Conservation (phyloP, 1,139 yeast species). For the Geotrichum candidum region DNA sequence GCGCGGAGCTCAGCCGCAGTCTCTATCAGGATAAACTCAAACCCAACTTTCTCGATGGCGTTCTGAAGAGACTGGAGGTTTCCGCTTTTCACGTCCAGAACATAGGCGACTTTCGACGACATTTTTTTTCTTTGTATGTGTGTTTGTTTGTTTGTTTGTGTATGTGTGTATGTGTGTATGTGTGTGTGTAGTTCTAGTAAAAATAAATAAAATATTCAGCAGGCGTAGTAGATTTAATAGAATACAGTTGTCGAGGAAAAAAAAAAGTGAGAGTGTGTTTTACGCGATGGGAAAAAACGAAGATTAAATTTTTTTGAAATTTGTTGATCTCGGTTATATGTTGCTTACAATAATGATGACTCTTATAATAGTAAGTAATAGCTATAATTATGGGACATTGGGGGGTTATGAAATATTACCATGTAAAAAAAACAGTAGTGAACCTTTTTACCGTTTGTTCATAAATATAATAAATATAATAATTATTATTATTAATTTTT, state of each 20-base stretch:
- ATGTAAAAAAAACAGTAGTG: too few relatives aligned
- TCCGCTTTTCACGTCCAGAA: constrained; percentile 93
- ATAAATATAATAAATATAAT: too few relatives aligned
- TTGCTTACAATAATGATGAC: too few relatives aligned
- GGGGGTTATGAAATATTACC: too few relatives aligned
- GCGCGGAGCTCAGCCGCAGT: constrained; percentile 31
- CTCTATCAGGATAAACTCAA: constrained; percentile 41
- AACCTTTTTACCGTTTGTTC: too few relatives aligned
- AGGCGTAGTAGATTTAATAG: background rate
- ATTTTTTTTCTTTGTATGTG: background rate
- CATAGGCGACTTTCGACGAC: constrained; percentile 45
- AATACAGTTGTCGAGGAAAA: background rate
- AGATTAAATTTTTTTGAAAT: background rate
- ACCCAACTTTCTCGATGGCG: constrained; percentile 76
- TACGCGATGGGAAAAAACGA: background rate
- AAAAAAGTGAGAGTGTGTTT: background rate
- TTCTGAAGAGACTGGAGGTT: constrained; percentile 82
- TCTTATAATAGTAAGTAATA: too few relatives aligned
- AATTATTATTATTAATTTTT: too few relatives aligned
- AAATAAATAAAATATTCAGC: background rate
- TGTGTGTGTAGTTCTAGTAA: background rate
- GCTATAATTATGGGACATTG: too few relatives aligned
- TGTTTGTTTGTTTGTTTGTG: background rate
- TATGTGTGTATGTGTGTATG: too few relatives aligned
- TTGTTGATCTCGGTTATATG: background rate